These are phyloP conservation scores for Penicillium cataractarum DNA, from an alignment of 495 filamentous ascomycete species.

Conservation along the genomic window DNA sequence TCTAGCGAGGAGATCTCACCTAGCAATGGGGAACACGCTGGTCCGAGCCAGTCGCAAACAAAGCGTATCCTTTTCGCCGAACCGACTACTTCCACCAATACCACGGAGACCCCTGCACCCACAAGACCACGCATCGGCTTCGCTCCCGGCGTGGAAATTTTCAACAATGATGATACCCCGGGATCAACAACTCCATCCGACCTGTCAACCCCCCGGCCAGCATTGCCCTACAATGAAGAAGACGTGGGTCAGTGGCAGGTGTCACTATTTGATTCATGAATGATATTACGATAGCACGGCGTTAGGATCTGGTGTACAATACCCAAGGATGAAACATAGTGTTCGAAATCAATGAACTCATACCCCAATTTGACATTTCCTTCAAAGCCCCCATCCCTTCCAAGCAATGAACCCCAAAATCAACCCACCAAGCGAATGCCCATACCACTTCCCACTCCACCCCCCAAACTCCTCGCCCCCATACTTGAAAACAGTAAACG, in stretches of 20 bases:
- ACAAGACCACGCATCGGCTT: not conserved
- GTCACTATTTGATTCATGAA: not conserved
- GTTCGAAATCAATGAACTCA: no score
- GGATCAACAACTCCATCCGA: not conserved
- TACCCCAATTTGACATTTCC: no score
- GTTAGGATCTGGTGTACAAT: not conserved
- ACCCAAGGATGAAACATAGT: not conserved
- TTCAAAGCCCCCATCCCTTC: not conserved
- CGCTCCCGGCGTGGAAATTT: not conserved
- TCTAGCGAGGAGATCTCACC: conserved; percentile 12
- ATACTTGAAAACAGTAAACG: not conserved
- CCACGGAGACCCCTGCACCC: not conserved
- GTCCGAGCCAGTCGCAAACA: not conserved
- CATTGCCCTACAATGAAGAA: not conserved
- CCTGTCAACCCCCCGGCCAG: not conserved
- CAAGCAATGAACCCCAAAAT: not conserved
- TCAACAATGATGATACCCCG: not conserved
- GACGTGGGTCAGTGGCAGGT: not conserved
- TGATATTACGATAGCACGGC: not conserved
- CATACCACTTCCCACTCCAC: not conserved
- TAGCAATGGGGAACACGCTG: conserved; percentile 23
- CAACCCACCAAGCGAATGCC: not conserved
- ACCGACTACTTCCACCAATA: not conserved
- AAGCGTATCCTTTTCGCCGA: not conserved
- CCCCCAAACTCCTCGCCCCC: not conserved